Base-by-base conservation (phyloP, 2,329 filamentous ascomycete genomes). In the Dothideomycetes sp. region DNA sequence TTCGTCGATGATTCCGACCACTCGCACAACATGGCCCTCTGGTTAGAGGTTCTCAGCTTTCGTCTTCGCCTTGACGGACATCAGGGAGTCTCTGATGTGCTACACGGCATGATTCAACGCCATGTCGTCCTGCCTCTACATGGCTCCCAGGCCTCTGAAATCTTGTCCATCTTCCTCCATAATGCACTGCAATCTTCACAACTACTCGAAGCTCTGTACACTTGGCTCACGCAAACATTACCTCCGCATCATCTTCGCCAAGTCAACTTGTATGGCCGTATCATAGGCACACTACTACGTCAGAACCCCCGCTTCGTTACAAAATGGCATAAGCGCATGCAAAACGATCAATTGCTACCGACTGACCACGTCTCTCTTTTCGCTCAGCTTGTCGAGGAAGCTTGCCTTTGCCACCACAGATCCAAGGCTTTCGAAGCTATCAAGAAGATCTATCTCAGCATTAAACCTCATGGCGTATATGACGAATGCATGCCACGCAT, bases 141-240 rank as follows among this genome's bases (percentile, higher is more conserved):
- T 10, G 62, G 64, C 13, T 38, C 45, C n/a, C 48, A 63, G 4
- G 64, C 67, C 13, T 53, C 62, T 7, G 53, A 53, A 10, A 45
- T 74, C 5, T 74, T 71, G 71, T 52, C 53, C 0, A 62, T 57
- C 0, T 65, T 73, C 33, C 47, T 72, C 32, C 56, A 59, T 36
- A 49, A 61, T 20, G 56, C 59, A n/a, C 48, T 61, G 35, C 34
- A 52, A 25, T 44, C 64, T 24, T 43, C 48, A 7, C 28, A 50
- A 5, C 47, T 68, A 2, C 49, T 69, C 2, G 25, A 54, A 5
- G 50, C 59, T 9, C 47, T 71, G 8, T 52, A 64, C 10, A 45
- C 55, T 1, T 63, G 72, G 49, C 67, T 63, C 6, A 48, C 62
- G 20, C 49, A 62, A 2, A 42, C 74, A 10, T 59, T 63, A 44